phyloP scores from a whole-genome alignment of 306 rosid species.

The Alnus glutinosa region DNA sequence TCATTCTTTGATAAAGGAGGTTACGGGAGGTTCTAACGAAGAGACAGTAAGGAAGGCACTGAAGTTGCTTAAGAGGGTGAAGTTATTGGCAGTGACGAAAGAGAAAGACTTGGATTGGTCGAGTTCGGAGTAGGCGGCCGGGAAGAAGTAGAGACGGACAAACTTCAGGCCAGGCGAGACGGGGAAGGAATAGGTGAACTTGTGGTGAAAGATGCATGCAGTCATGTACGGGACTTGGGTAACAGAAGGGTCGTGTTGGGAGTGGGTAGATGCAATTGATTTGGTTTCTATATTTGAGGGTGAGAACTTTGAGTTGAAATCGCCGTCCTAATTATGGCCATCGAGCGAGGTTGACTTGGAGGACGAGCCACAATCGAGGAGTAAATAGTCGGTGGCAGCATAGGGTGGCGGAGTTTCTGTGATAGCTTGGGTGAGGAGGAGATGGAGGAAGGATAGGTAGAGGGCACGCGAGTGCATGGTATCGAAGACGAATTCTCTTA shows the following conservation, averaged over 20 bases:
- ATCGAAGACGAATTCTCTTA: background rate
- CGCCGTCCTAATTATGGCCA: background rate
- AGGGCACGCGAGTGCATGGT: background rate
- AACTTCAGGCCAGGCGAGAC: slow-evolving; percentile 23
- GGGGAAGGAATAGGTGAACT: background rate
- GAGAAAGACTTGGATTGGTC: slow-evolving; percentile 11
- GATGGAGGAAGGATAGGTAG: background rate
- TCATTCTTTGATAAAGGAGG: slow-evolving; percentile 18
- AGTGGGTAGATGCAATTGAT: background rate
- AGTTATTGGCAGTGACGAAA: slow-evolving; percentile 18
- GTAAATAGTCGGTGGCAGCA: background rate
- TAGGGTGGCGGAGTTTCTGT: background rate
- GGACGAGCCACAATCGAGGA: background rate
- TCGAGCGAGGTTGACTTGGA: background rate
- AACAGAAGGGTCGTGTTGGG: too few species aligned
- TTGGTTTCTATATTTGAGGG: background rate
- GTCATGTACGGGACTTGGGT: background rate
- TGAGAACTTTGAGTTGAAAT: background rate
- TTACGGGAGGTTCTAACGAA: background rate
- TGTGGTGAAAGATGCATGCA: background rate
- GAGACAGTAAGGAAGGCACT: slow-evolving; percentile 13
- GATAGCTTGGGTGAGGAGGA: background rate
- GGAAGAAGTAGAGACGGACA: slow-evolving; percentile 28
- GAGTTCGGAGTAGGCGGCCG: slow-evolving; percentile 14
- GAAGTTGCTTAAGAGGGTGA: slow-evolving; percentile 23